Evolutionary conservation across 352 stramenopile species (phyloP), one percentile per base, ranked within the genome.

Genomic region (Pythium aquatile): DNA sequence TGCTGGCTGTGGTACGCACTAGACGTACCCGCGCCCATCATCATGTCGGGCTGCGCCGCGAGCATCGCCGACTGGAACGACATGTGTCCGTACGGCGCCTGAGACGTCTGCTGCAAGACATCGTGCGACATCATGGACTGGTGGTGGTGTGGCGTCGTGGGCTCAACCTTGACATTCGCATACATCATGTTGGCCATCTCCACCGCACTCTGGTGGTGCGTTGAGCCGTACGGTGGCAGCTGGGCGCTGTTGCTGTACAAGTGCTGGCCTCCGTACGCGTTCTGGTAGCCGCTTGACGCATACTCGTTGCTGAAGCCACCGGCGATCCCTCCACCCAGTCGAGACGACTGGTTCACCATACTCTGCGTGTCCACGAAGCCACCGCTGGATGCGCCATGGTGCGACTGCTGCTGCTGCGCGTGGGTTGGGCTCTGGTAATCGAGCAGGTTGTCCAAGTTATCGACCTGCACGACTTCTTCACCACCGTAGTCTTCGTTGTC

Each of bases 391-490:
- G 42, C 24, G 51, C 24, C 28, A 39, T 65, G 26, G 56, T 56
- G 63, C n/a, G 55, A 10, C 37, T 60, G 49, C 16, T 56, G 51
- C 40, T 47, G 44, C 44, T 51, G 44, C 17, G 68, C 58, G 32
- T 55, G 66, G 20, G 58, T 66, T 9, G 79, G 78, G 32, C 76
- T 77, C 33, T 87, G 75, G 61, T 94, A 92, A 56, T 94, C 85
- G 35, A 94, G 65, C 37, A 94, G 61, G 60, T 94, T 93, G 65
- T 94, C 85, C 40, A 94, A 61, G 66, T 94, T 94, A 61, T 94
- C 85, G 35, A 93, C 83, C 51, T 90, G 80, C 30, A 92, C 85
- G 6, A 94, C 85, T 16, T 93, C 84, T 32, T 94, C 83, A 8
- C 79, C 78, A 17, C 83, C 82, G 37, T 94, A 92, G 55, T 94